Percentiles rank a stretch among this genome's conserved stretches.
Evolutionary conservation across 78 protist species (phyloP).

Genomic region (Planoprotostelium fungivorum): DNA sequence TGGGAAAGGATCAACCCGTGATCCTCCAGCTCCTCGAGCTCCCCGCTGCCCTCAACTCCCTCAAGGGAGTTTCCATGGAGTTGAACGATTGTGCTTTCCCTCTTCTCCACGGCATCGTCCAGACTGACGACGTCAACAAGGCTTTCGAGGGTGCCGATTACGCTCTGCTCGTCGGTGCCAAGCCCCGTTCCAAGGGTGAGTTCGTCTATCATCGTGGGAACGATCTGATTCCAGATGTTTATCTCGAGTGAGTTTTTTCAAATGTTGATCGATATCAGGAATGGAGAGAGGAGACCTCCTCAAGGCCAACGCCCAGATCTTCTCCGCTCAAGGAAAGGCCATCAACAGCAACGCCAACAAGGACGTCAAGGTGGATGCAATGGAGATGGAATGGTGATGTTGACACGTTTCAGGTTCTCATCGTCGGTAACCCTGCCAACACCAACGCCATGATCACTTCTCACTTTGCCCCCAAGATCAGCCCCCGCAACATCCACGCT

Average conservation of each 20-base stretch:
- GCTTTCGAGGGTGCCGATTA: conserved; percentile 64
- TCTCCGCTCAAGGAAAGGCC: conserved; percentile 83
- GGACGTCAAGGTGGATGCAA: conserved; percentile 11
- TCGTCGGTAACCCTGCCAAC: conserved; percentile 98
- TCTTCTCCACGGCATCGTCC: conserved; percentile 54
- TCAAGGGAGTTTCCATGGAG: conserved; percentile 68
- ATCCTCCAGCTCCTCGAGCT: conserved; percentile 62
- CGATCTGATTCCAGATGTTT: neutral
- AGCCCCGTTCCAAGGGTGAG: conserved; percentile 82
- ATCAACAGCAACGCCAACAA: conserved; percentile 43
- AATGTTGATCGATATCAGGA: neutral
- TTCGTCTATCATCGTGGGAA: neutral
- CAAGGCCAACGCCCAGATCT: conserved; percentile 78
- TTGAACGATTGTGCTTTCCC: conserved; percentile 69
- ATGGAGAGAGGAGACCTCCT: conserved; percentile 62
- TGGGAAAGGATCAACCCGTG: conserved; percentile 70
- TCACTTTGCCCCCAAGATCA: conserved; percentile 61
- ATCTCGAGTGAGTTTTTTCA: no score
- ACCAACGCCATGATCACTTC: conserved; percentile 84
- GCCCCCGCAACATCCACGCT: conserved; percentile 49
- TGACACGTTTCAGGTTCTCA: conserved; percentile 63
- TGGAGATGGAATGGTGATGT: conserved; percentile 37
- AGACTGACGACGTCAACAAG: conserved; percentile 30
- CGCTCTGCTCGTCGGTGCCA: conserved; percentile 88
- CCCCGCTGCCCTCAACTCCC: conserved; percentile 53